A percentile compares a stretch with the other conserved stretches of the same genome.
phyloP scores from a whole-genome alignment of 345 rosid genomes.

The Clausena lansium region DNA sequence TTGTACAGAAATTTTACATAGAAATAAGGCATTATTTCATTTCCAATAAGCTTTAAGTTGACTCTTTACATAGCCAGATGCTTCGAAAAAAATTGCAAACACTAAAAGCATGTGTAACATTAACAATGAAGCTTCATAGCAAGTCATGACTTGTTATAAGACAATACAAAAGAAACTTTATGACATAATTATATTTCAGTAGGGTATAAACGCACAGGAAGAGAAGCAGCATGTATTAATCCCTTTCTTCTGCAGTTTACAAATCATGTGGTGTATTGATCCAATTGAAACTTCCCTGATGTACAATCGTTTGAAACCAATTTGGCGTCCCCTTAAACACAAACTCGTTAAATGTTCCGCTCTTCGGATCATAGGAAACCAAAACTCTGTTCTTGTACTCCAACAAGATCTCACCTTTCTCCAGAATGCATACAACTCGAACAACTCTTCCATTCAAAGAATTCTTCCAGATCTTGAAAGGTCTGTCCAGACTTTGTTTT shows the following conservation, averaged over 20 bases:
- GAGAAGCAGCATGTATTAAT: not conserved
- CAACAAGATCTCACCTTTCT: slow-evolving; percentile 74
- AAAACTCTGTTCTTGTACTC: slow-evolving; percentile 74
- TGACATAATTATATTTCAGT: slow-evolving; percentile 18
- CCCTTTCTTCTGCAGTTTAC: slow-evolving; percentile 11
- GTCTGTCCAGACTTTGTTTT: slow-evolving; percentile 51
- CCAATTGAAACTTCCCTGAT: slow-evolving; percentile 72
- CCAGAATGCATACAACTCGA: slow-evolving; percentile 53
- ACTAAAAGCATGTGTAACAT: not conserved
- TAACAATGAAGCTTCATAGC: not conserved
- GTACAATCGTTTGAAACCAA: slow-evolving; percentile 73
- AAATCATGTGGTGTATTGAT: slow-evolving; percentile 39
- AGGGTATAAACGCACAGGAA: slow-evolving; percentile 21
- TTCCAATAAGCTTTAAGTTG: not conserved
- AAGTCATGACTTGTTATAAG: slow-evolving; percentile 2
- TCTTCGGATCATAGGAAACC: slow-evolving; percentile 63
- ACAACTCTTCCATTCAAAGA: slow-evolving; percentile 43
- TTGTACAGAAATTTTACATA: not conserved
- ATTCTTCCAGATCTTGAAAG: slow-evolving; percentile 54
- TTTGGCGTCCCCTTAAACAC: slow-evolving; percentile 56
- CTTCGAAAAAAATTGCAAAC: not conserved
- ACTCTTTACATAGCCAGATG: not conserved
- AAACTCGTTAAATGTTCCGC: slow-evolving; percentile 61
- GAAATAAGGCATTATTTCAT: not conserved
- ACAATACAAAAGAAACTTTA: slow-evolving; percentile 4